Evolutionary conservation across 177 flowering plant species (phyloP).

Genomic region (Vitis hybrid): DNA sequence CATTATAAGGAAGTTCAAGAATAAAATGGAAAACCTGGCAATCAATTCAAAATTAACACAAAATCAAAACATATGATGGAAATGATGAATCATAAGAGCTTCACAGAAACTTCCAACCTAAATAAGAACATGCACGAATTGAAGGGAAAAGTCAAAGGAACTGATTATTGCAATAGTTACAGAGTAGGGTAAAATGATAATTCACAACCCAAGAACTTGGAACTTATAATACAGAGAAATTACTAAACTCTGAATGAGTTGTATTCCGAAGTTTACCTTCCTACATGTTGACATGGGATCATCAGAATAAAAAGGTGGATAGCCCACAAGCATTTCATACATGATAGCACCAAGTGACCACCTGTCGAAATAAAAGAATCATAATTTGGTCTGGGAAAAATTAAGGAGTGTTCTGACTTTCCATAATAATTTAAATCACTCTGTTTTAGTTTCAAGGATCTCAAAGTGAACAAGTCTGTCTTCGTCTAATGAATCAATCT

Average conservation of each 20-base stretch:
- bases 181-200: not conserved
- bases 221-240: too few relatives aligned
- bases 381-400: not conserved
- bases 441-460: not conserved
- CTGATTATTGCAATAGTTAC: not conserved
- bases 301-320: constrained; percentile 86
- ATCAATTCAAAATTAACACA: not conserved
- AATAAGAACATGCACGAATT: not conserved
- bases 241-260: not conserved
- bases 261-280: constrained; percentile 42
- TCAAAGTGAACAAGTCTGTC: too few relatives aligned
- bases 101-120: not conserved
- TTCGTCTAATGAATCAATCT: too few relatives aligned
- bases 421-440: not conserved
- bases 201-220: too few relatives aligned
- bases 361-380: constrained; percentile 30
- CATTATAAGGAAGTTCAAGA: too few relatives aligned
- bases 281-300: constrained; percentile 88
- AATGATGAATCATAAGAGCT: not conserved
- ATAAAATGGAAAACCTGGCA: not conserved
- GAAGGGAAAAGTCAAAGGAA: not conserved
- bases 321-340: constrained; percentile 84
- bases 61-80: not conserved
- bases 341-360: constrained; percentile 86
- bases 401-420: not conserved